Percentiles rank a stretch among this genome's conserved stretches.
Conservation (phyloP, 176 grass and related monocot genomes). For the Puya raimondii region DNA sequence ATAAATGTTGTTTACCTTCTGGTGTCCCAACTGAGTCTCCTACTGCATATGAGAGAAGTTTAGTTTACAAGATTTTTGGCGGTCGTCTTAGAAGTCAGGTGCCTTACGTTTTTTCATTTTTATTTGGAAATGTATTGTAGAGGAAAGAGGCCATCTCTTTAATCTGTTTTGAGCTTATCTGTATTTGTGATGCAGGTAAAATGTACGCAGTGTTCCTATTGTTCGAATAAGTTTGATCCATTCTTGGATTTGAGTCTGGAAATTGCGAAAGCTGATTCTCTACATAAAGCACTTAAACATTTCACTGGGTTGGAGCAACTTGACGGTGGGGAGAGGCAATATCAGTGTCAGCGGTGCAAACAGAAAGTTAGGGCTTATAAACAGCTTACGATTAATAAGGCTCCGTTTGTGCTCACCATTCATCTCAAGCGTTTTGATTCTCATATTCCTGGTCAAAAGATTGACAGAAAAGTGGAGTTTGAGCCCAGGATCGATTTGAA, state of each 20-base stretch:
- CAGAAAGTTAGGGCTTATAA: constrained; percentile 90
- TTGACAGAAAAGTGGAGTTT: constrained; percentile 85
- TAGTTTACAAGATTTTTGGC: constrained; percentile 97
- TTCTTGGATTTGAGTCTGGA: constrained; percentile 97
- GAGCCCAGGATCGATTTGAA: constrained; percentile 63
- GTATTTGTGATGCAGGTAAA: constrained; percentile 55
- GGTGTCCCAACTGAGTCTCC: constrained; percentile 72
- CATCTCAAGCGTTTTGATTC: constrained; percentile 91
- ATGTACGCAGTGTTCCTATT: constrained; percentile 70
- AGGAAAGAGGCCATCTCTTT: background rate
- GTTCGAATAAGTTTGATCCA: constrained; percentile 88
- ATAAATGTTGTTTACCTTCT: constrained; percentile 94
- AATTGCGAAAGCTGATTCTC: constrained; percentile 77
- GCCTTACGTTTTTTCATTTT: constrained; percentile 14
- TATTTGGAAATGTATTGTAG: background rate
- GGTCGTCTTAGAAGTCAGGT: constrained; percentile 77
- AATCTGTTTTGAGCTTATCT: background rate
- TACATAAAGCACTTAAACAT: constrained; percentile 62
- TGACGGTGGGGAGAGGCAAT: constrained; percentile 73
- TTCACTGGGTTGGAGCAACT: constrained; percentile 73
- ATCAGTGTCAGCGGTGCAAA: constrained; percentile 80
- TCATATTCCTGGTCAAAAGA: constrained; percentile 78
- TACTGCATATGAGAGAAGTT: constrained; percentile 89
- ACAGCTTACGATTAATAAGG: constrained; percentile 67
- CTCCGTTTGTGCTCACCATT: constrained; percentile 78